These are phyloP conservation scores for Phytophthora brassicae DNA, from an alignment of 352 stramenopile genomes.

Conservation along the genomic window DNA sequence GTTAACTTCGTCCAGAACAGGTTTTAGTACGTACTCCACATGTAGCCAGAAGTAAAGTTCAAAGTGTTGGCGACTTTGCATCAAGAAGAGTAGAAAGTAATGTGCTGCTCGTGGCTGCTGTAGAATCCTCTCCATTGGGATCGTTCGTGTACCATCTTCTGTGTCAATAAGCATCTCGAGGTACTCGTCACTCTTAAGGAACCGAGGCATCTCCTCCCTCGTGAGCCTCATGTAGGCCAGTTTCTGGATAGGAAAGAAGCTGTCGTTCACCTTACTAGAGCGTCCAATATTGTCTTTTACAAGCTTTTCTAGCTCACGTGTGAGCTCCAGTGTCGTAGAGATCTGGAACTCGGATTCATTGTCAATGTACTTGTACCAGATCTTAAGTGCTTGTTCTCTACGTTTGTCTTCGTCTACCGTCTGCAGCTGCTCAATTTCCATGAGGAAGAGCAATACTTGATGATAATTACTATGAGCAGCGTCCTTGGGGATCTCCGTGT, in stretches of 20 bases:
- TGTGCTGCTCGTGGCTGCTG: constrained; percentile 78
- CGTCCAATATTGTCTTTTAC: constrained; percentile 69
- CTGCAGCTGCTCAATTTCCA: constrained; percentile 82
- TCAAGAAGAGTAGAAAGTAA: constrained; percentile 87
- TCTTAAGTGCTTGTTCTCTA: constrained; percentile 75
- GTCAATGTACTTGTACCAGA: constrained; percentile 89
- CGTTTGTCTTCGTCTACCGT: constrained; percentile 66
- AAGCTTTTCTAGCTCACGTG: constrained; percentile 69
- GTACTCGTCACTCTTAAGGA: constrained; percentile 86
- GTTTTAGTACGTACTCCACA: constrained; percentile 86
- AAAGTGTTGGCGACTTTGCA: constrained; percentile 88
- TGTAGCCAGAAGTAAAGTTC: constrained; percentile 89
- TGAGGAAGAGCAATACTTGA: constrained; percentile 82
- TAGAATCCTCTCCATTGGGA: constrained; percentile 80
- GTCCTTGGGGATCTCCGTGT: constrained; percentile 43
- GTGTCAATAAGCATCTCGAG: constrained; percentile 84
- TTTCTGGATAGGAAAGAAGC: constrained; percentile 86
- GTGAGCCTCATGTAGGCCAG: constrained; percentile 84
- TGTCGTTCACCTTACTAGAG: constrained; percentile 54
- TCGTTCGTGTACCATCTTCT: constrained; percentile 70
- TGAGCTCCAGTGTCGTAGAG: constrained; percentile 76
- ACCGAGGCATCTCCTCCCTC: constrained; percentile 76
- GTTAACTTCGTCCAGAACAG: constrained; percentile 49
- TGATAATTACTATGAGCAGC: constrained; percentile 63
- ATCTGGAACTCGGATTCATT: constrained; percentile 83